These are phyloP conservation scores for Neoascochyta sp. DNA, from an alignment of 2,329 filamentous ascomycete genomes.

Conservation along the genomic window DNA sequence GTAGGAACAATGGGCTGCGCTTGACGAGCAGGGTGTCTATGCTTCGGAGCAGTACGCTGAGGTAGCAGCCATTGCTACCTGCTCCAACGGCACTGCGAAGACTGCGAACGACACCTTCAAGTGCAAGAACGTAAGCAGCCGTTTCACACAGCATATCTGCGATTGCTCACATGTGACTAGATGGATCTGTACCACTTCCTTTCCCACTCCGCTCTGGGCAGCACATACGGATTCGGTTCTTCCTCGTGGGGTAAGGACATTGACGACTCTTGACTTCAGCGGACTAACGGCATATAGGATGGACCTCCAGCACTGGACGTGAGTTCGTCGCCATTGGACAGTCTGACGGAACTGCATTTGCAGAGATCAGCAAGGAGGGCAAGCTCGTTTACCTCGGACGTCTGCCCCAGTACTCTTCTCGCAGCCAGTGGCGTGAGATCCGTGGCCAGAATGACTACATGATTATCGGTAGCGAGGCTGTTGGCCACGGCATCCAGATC, in stretches of 20 bases:
- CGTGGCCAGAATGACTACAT: conserved; percentile 44
- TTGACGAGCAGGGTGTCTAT: conserved; percentile 31
- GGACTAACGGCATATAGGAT: conserved; percentile 31
- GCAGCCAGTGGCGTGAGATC: conserved; percentile 54
- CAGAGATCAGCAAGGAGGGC: conserved; percentile 50
- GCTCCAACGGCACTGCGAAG: conserved; percentile 38
- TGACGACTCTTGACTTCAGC: no score
- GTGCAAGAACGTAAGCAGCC: conserved; percentile 37
- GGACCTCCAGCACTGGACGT: conserved; percentile 51
- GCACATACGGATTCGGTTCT: conserved; percentile 42
- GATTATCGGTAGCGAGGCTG: conserved; percentile 42
- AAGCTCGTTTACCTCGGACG: conserved; percentile 54
- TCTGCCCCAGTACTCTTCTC: conserved; percentile 47
- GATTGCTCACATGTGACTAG: no score
- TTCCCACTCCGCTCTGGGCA: conserved; percentile 53
- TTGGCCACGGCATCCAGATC: conserved; percentile 57
- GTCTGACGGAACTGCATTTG: conserved; percentile 53
- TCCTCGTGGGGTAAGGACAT: conserved; percentile 45
- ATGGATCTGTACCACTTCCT: conserved; percentile 57
- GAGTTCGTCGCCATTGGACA: conserved; percentile 56
- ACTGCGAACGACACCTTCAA: conserved; percentile 36
- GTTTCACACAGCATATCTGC: no score
- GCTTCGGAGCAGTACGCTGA: conserved; percentile 35
- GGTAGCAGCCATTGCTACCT: conserved; percentile 32
- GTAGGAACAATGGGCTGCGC: conserved; percentile 39